Evolutionary conservation across 1,284 basidiomycete species (phyloP), one percentile per base, ranked within the genome.

Genomic region (Irpex sp.): DNA sequence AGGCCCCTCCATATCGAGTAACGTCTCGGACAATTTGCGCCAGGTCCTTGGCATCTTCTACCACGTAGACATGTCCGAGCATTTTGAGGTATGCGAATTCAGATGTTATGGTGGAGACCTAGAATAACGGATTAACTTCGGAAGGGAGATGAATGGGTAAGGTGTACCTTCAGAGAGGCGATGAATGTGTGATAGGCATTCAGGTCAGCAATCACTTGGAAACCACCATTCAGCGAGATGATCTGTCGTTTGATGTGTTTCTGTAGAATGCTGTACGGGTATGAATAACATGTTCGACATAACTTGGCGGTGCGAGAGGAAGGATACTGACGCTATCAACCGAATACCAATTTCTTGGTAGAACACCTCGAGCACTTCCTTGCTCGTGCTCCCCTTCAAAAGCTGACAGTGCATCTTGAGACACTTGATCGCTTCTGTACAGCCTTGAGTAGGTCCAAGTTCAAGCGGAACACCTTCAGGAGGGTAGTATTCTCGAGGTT

Each of bases 211-310:
- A 99, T 99, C 71, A 99, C 93, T 77, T 97, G 96, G 82, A 99
- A 98, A 0, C 97, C 97, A 18, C 98, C 98, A 68, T 87, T 91
- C 27, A 98, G 88, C 0, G 96, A 98, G 74, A 99, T 98, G 77
- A 98, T 98, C 79, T 98, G 96, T 2, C 97, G 90, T 78, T 99
- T 99, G 79, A 99, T 92, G 77, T 99, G 98, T 77, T 98, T 97
- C 80, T 98, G 96, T 42, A 99, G 82, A 76, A 99, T 97, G 6
- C 96, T 98, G 75, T 1, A 71, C 27, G 5, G 15, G 42, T 7
- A 18, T 65, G 22, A 71, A 18, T 32, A 27, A 13, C 27, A n/a
- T 9, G 11, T 24, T 4, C 13, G 38, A 4, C 43, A n/a, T 22
- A 32, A 20, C 32, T 54, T 42, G 43, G 67, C 45, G 54, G 7